Evolutionary conservation across 1,284 basidiomycete species (phyloP).

Genomic region (Heterobasidion occidentale): DNA sequence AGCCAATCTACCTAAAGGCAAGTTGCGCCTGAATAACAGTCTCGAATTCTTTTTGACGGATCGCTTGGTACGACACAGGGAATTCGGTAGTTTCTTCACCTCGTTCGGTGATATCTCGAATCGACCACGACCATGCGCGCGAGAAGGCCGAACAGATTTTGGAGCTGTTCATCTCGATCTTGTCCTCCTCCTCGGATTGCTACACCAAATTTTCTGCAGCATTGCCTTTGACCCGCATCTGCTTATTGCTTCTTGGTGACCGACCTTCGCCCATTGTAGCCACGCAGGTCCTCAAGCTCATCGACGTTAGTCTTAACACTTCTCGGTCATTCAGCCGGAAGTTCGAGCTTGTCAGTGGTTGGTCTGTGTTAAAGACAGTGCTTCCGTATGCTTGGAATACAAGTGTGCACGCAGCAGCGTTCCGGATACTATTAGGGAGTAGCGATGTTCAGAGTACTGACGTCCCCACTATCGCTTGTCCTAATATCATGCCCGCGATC

Average conservation of each 20-base stretch:
- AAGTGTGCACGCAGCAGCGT: slow-evolving; percentile 53
- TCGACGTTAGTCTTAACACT: slow-evolving; percentile 43
- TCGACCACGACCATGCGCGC: slow-evolving; percentile 37
- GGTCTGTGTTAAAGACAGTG: slow-evolving; percentile 58
- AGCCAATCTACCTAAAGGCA: slow-evolving; percentile 72
- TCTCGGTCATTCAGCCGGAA: slow-evolving; percentile 59
- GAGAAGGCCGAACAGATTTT: slow-evolving; percentile 60
- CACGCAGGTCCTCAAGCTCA: slow-evolving; percentile 50
- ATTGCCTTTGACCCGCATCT: slow-evolving; percentile 68
- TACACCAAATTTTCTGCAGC: slow-evolving; percentile 58
- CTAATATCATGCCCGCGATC: slow-evolving; percentile 63
- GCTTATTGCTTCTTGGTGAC: slow-evolving; percentile 65
- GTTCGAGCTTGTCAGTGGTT: slow-evolving; percentile 72
- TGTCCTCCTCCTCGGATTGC: slow-evolving; percentile 39
- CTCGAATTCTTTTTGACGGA: background rate
- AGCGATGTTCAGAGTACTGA: slow-evolving; percentile 8
- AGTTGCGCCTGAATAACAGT: slow-evolving; percentile 11
- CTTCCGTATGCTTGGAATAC: slow-evolving; percentile 63
- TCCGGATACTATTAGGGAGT: slow-evolving; percentile 50
- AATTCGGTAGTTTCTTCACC: slow-evolving; percentile 38
- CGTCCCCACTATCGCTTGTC: slow-evolving; percentile 38
- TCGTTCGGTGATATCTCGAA: slow-evolving; percentile 42
- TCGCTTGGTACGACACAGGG: slow-evolving; percentile 10
- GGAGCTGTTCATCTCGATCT: slow-evolving; percentile 45
- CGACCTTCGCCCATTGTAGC: slow-evolving; percentile 53